Conservation (phyloP, 2,329 filamentous ascomycete species). For the Cordyceps javanica region DNA sequence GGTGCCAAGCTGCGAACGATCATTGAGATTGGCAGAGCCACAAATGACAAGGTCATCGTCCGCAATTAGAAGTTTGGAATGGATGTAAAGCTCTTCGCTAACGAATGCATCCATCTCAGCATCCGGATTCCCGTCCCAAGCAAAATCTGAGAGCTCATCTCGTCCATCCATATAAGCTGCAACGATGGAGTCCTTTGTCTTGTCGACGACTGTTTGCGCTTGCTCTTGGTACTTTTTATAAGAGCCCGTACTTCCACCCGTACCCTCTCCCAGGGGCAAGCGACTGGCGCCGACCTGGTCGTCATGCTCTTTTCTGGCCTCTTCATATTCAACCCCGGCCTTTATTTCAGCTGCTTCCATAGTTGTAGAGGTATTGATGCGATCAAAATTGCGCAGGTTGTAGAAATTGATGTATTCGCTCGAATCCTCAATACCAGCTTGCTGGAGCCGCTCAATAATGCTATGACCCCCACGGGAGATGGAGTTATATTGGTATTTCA, state of each 20-base stretch:
- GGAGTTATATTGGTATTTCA: conserved; percentile 80
- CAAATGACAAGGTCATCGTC: conserved; percentile 79
- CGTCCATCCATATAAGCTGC: conserved; percentile 79
- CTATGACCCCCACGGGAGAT: conserved; percentile 72
- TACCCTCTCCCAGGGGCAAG: conserved; percentile 27
- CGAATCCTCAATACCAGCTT: conserved; percentile 64
- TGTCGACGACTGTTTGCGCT: conserved; percentile 47
- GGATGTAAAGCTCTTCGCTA: conserved; percentile 56
- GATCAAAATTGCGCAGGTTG: conserved; percentile 78
- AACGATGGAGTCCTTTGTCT: conserved; percentile 68
- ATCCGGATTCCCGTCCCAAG: conserved; percentile 50
- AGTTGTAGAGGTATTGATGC: conserved; percentile 63
- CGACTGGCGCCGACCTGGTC: conserved; percentile 45
- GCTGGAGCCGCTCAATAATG: conserved; percentile 66
- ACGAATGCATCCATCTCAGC: conserved; percentile 56
- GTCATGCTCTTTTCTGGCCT: conserved; percentile 59
- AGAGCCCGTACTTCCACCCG: conserved; percentile 35
- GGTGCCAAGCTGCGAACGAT: conserved; percentile 68
- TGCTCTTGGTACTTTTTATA: conserved; percentile 70
- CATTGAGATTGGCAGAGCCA: conserved; percentile 58
- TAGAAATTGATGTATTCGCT: conserved; percentile 74
- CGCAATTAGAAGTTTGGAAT: conserved; percentile 69
- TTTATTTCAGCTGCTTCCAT: conserved; percentile 55
- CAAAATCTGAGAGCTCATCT: conserved; percentile 55
- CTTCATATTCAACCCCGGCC: conserved; percentile 62